Evolutionary conservation across 306 rosid genomes (phyloP).

Genomic region (Alnus rubra): DNA sequence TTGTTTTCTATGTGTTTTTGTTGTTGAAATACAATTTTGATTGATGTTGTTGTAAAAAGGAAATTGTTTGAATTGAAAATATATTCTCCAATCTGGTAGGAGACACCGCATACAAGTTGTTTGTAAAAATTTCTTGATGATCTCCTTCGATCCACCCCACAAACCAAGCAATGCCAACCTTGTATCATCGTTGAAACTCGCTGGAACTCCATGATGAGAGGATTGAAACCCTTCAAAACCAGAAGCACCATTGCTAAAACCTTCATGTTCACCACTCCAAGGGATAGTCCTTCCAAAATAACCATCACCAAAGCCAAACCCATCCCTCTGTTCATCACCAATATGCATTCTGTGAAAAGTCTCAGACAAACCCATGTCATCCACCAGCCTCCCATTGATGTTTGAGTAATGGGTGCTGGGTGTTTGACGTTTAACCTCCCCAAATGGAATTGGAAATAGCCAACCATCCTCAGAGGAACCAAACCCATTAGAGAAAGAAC

Average conservation of each 20-base stretch:
- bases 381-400: constrained; percentile 18
- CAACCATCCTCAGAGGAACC: constrained; percentile 14
- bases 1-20: no score
- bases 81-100: no score
- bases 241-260: constrained; percentile 11
- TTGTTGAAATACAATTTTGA: no score
- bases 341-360: constrained; percentile 39
- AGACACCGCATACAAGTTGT: no score
- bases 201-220: constrained; percentile 21
- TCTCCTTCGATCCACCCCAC: not conserved
- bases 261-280: constrained; percentile 25
- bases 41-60: no score
- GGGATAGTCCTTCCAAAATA: constrained; percentile 29
- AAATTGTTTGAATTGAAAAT: no score
- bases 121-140: no score
- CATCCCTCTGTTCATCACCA: constrained; percentile 30
- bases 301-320: constrained; percentile 21
- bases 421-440: constrained; percentile 21
- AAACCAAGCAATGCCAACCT: constrained; percentile 21
- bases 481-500: constrained; percentile 32
- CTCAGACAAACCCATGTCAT: constrained; percentile 37
- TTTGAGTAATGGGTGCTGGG: constrained; percentile 14
- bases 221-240: constrained; percentile 23
- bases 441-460: constrained; percentile 28
- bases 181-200: constrained; percentile 13